Conservation (phyloP, 2,329 filamentous ascomycete species). For the Tolypocladium guangdongense region DNA sequence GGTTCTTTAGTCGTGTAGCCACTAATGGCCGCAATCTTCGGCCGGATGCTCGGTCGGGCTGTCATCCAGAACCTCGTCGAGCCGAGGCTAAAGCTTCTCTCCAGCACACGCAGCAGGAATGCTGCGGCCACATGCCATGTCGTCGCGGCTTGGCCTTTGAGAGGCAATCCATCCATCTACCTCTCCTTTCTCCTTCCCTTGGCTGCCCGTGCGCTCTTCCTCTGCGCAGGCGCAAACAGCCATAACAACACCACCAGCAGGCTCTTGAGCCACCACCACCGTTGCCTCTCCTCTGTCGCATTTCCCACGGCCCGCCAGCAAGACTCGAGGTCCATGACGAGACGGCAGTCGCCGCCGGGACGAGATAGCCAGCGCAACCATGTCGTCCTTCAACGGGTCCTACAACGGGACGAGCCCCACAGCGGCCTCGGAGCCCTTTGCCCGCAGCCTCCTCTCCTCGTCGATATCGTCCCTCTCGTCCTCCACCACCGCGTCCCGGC, state of each 20-base stretch:
- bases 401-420: slow-evolving; percentile 21
- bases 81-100: background rate
- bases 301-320: background rate
- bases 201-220: background rate
- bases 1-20: too few species aligned
- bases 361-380: slow-evolving; percentile 12
- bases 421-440: slow-evolving; percentile 28
- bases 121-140: slow-evolving; percentile 9
- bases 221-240: background rate
- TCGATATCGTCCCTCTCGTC: slow-evolving; percentile 61
- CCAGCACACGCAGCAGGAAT: background rate
- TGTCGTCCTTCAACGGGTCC: slow-evolving; percentile 26
- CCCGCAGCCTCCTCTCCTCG: slow-evolving; percentile 44
- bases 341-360: background rate
- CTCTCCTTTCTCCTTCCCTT: background rate
- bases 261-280: background rate
- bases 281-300: background rate
- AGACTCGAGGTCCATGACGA: background rate
- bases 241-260: background rate
- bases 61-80: background rate
- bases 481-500: slow-evolving; percentile 48
- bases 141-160: slow-evolving; percentile 3
- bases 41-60: background rate
- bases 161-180: background rate
- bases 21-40: background rate